Evolutionary conservation across 495 filamentous ascomycete species (phyloP).

Genomic region (Aspergillus steynii): DNA sequence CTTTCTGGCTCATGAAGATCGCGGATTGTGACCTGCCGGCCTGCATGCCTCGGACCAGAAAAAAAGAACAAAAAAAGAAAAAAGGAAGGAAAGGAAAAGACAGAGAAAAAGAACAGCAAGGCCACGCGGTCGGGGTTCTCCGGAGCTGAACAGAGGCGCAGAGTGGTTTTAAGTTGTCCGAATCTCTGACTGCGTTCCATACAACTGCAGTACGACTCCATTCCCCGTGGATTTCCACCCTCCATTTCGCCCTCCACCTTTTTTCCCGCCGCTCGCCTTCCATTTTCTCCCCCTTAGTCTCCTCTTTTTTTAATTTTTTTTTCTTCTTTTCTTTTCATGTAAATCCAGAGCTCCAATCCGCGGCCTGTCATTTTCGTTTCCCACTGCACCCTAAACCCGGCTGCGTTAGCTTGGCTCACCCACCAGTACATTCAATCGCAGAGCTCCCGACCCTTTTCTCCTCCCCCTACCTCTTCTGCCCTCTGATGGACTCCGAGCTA

Average conservation of each 20-base stretch:
- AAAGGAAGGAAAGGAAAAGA: neutral
- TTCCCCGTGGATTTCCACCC: neutral
- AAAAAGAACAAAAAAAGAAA: neutral
- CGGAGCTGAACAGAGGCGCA: constrained; percentile 6
- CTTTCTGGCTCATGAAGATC: neutral
- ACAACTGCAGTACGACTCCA: neutral
- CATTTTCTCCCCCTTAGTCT: neutral
- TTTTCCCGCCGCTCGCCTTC: neutral
- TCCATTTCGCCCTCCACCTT: neutral
- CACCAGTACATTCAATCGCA: neutral
- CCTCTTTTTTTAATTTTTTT: constrained; percentile 4
- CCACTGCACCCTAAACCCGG: neutral
- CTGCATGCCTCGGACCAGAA: neutral
- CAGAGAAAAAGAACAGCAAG: neutral
- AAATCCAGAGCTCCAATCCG: too few species aligned
- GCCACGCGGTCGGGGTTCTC: constrained; percentile 12
- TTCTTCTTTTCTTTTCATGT: too few species aligned
- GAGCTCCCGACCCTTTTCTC: neutral
- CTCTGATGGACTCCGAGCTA: too few species aligned
- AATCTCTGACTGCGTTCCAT: neutral
- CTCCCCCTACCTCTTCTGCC: neutral
- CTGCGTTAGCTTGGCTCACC: neutral
- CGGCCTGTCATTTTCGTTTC: neutral
- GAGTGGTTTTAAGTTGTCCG: neutral
- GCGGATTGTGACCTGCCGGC: neutral